A percentile compares a stretch with the other conserved stretches of the same genome.
phyloP scores from a whole-genome alignment of 441 rosid genomes.

The Pelargonium myrrhifolium region DNA sequence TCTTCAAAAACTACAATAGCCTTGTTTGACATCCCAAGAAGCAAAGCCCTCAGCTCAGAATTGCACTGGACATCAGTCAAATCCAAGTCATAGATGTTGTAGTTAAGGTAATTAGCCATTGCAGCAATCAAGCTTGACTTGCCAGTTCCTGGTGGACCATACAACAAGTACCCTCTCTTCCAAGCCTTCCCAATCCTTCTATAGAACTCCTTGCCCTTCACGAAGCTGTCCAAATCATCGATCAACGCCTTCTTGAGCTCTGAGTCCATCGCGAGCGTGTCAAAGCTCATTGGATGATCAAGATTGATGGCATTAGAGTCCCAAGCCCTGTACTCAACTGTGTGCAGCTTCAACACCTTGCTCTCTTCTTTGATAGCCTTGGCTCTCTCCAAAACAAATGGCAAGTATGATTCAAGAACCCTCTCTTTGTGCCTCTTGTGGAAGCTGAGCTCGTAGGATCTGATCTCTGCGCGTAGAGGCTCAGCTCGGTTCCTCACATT shows the following conservation, averaged over 20 bases:
- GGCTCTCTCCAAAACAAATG: slow-evolving; percentile 18
- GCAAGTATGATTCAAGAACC: slow-evolving; percentile 14
- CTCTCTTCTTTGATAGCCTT: slow-evolving; percentile 23
- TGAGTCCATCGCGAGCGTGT: slow-evolving; percentile 28
- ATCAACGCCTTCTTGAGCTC: slow-evolving; percentile 19
- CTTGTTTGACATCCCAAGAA: slow-evolving; percentile 13
- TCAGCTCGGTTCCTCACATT: background rate
- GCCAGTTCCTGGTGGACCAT: slow-evolving; percentile 21
- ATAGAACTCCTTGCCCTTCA: slow-evolving; percentile 24
- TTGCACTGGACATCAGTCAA: background rate
- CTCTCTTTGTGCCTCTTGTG: slow-evolving; percentile 20
- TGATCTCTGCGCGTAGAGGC: slow-evolving; percentile 7
- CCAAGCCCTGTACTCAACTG: background rate
- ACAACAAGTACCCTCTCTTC: slow-evolving; percentile 28
- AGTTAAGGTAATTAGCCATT: slow-evolving; percentile 22
- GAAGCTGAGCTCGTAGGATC: slow-evolving; percentile 21
- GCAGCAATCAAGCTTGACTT: slow-evolving; percentile 27
- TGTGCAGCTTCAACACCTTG: slow-evolving; percentile 18
- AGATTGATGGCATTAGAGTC: slow-evolving; percentile 25
- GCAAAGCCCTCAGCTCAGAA: slow-evolving; percentile 11
- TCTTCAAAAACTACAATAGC: slow-evolving; percentile 25
- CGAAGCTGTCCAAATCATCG: slow-evolving; percentile 29
- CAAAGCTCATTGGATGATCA: slow-evolving; percentile 36
- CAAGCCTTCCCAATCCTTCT: slow-evolving; percentile 28
- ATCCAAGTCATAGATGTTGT: slow-evolving; percentile 16